Evolutionary conservation across 2,329 filamentous ascomycete genomes (phyloP), one percentile per base, ranked within the genome.

Genomic region (Paradendryphiella salina): DNA sequence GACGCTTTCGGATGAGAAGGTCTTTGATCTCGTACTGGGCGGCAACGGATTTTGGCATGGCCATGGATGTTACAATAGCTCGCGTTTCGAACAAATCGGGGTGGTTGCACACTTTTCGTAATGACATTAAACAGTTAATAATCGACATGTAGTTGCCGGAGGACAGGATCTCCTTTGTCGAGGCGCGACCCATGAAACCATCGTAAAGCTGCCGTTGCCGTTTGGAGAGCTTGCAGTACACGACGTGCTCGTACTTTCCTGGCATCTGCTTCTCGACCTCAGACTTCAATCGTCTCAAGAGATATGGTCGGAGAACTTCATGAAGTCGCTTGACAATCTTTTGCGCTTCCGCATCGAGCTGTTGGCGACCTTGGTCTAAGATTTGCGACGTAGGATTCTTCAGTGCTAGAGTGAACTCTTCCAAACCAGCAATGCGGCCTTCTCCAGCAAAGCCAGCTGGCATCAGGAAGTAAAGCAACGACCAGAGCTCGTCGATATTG

Each of bases 231-330:
- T 93, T 88, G 73, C 94, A 99, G 66, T 96, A 92, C 58, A 97
- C 89, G 15, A 99, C 91, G 67, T 96, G 92, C 72, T 99, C 95
- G 67, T 96, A 96, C 72, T 99, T 99, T 54, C 85, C 92, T 0
- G 95, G 94, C 89, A 99, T 96, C 71, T 99, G 94, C 76, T 97
- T 96, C 76, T 99, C 95, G 5, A 99, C 94, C 67, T 99, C 94
- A 36, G 90, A 89, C 75, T 99, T 99, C 50, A 99, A 78, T 48
- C 94, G 85, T 43, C 94, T 86, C 5, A 99, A 80, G 9, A 99
- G 82, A 67, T 96, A 97, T 0, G 94, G 94, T 1, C 95, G 85
- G 8, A 99, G 80, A 17, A 97, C 90, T 60, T 95, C 91, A 76
- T 99, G 95, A 4, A 99, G 82, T 71, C 97, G 96, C 37, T 86